Conservation (phyloP, 306 rosid species). For the Coriaria nepalensis region DNA sequence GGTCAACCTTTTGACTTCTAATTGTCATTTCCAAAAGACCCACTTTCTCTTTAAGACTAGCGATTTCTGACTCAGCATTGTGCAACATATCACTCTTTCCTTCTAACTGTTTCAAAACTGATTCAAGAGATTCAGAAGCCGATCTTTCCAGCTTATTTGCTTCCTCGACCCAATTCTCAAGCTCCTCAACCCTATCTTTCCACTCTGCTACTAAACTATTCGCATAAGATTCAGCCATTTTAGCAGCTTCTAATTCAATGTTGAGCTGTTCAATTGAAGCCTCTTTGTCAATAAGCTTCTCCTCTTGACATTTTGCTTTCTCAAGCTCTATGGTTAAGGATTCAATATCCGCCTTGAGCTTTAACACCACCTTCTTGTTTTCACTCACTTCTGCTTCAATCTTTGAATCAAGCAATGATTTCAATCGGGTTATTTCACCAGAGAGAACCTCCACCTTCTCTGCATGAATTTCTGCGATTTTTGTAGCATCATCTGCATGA, state of each 20-base stretch:
- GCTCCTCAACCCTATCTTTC: slow-evolving; percentile 42
- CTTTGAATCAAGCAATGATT: slow-evolving; percentile 62
- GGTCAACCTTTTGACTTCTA: slow-evolving; percentile 54
- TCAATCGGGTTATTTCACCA: slow-evolving; percentile 49
- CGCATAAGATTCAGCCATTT: slow-evolving; percentile 75
- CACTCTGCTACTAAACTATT: slow-evolving; percentile 62
- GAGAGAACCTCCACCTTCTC: slow-evolving; percentile 71
- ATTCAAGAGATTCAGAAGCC: slow-evolving; percentile 67
- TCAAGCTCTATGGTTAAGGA: slow-evolving; percentile 51
- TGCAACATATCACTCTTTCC: slow-evolving; percentile 54
- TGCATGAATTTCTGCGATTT: slow-evolving; percentile 73
- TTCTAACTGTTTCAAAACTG: slow-evolving; percentile 57
- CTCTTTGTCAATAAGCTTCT: slow-evolving; percentile 50
- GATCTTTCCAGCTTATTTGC: slow-evolving; percentile 71
- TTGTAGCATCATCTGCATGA: slow-evolving; percentile 90
- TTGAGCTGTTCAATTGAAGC: slow-evolving; percentile 57
- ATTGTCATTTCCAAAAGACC: slow-evolving; percentile 68
- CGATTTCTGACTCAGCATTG: slow-evolving; percentile 59
- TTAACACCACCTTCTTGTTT: slow-evolving; percentile 29
- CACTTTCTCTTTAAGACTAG: slow-evolving; percentile 58
- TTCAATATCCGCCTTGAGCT: slow-evolving; percentile 50
- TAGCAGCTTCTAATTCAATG: slow-evolving; percentile 79
- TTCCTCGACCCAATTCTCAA: slow-evolving; percentile 48
- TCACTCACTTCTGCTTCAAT: slow-evolving; percentile 54
- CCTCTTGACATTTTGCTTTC: slow-evolving; percentile 32